These are phyloP conservation scores for Gastrodia elata DNA, from an alignment of 106 monocot genomes.

Conservation along the genomic window DNA sequence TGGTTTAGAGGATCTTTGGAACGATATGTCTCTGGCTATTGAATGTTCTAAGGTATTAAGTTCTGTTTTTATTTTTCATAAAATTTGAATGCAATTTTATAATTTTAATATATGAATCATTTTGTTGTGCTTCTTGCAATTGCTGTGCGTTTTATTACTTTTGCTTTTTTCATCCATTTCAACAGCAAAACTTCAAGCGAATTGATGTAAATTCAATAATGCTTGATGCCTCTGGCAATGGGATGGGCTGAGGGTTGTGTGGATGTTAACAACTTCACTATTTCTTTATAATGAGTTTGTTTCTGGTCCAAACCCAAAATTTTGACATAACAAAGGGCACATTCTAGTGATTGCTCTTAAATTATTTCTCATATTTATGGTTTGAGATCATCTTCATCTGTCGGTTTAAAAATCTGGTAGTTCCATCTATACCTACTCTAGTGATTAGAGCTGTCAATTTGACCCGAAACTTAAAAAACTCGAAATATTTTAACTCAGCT, in stretches of 20 bases:
- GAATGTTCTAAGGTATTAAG: conserved; percentile 63
- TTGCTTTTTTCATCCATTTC: background rate
- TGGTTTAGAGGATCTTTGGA: conserved; percentile 75
- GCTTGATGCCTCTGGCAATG: background rate
- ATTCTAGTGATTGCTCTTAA: background rate
- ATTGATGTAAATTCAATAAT: too few relatives aligned
- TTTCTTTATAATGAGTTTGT: background rate
- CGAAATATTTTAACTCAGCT: too few relatives aligned
- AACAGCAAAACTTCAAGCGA: background rate
- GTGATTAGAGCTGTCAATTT: too few relatives aligned
- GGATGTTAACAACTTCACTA: background rate
- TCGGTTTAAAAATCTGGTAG: background rate
- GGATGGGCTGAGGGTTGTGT: background rate
- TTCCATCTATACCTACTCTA: too few relatives aligned
- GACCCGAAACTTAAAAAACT: too few relatives aligned
- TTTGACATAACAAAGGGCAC: too few relatives aligned
- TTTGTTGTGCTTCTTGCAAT: background rate
- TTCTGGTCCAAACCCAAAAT: too few relatives aligned
- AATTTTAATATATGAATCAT: background rate
- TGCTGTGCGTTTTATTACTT: background rate
- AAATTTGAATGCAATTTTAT: background rate
- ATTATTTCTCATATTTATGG: background rate
- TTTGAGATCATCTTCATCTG: background rate
- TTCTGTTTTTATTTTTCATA: background rate
- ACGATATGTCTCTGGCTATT: conserved; percentile 68